A percentile compares a stretch with the other conserved stretches of the same genome.
Evolutionary conservation across 2,329 filamentous ascomycete genomes (phyloP).

Genomic region (Diaporthe australafricana): DNA sequence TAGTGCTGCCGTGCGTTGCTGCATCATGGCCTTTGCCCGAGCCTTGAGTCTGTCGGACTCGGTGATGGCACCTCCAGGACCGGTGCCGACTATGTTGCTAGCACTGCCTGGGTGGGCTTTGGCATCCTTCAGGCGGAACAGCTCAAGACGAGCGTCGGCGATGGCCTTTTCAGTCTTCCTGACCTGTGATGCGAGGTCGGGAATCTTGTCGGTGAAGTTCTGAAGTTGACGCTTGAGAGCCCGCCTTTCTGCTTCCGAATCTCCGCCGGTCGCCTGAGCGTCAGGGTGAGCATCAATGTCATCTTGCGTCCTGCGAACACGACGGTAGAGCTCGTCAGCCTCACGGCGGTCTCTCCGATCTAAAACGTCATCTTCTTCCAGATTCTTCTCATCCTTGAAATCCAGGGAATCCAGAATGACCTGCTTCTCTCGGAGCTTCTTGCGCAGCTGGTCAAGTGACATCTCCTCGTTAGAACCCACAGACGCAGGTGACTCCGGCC

Average conservation of each 20-base stretch:
- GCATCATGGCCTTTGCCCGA: conserved; percentile 97
- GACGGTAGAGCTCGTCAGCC: conserved; percentile 92
- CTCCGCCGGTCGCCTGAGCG: conserved; percentile 73
- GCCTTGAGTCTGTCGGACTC: conserved; percentile 96
- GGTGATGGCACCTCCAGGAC: conserved; percentile 89
- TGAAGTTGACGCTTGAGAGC: conserved; percentile 91
- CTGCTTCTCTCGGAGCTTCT: conserved; percentile 94
- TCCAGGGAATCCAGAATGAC: conserved; percentile 95
- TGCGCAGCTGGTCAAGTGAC: conserved; percentile 86
- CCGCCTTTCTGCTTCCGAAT: conserved; percentile 89
- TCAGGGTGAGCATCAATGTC: conserved; percentile 95
- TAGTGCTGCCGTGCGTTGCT: conserved; percentile 92
- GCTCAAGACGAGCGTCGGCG: conserved; percentile 88
- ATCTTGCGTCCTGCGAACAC: conserved; percentile 90
- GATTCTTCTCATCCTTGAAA: conserved; percentile 90
- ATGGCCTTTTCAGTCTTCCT: conserved; percentile 92
- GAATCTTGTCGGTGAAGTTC: conserved; percentile 87
- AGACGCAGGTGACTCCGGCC: conserved; percentile 80
- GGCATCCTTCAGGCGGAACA: conserved; percentile 93
- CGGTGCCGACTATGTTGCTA: conserved; percentile 87
- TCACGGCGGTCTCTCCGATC: conserved; percentile 92
- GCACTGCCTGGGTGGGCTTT: conserved; percentile 89
- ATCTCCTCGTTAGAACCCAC: conserved; percentile 82
- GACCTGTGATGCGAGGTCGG: conserved; percentile 91
- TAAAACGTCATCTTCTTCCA: conserved; percentile 91